Percentiles rank a stretch among this genome's conserved stretches.
phyloP scores from a whole-genome alignment of 495 filamentous ascomycete species.

The Rusavskia elegans region DNA sequence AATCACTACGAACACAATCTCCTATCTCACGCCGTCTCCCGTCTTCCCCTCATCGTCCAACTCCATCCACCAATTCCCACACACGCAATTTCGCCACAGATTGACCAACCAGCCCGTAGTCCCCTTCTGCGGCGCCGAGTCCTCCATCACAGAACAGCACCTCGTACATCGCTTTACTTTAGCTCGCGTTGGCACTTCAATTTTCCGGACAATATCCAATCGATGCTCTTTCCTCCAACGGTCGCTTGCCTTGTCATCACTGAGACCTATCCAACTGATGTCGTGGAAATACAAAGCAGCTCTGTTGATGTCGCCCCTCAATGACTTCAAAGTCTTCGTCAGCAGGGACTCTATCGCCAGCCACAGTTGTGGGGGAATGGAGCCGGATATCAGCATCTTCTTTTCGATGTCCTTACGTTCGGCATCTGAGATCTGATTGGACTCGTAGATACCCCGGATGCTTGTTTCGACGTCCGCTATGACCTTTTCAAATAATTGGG shows the following conservation, averaged over 20 bases:
- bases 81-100: constrained; percentile 10
- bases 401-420: constrained; percentile 32
- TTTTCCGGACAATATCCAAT: constrained; percentile 31
- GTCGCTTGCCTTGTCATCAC: constrained; percentile 22
- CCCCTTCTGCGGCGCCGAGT: constrained; percentile 19
- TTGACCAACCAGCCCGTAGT: neutral
- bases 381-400: constrained; percentile 29
- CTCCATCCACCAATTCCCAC: constrained; percentile 13
- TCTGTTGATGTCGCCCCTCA: constrained; percentile 29
- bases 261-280: constrained; percentile 34
- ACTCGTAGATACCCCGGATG: constrained; percentile 31
- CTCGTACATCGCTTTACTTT: constrained; percentile 37
- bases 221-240: constrained; percentile 21
- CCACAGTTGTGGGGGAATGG: constrained; percentile 28
- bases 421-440: constrained; percentile 27
- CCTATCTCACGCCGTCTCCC: neutral
- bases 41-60: constrained; percentile 1
- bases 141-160: constrained; percentile 50
- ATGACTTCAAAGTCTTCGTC: constrained; percentile 21
- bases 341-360: constrained; percentile 27
- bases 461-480: constrained; percentile 30
- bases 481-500: constrained; percentile 33
- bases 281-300: constrained; percentile 32
- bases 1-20: no score
- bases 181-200: neutral